Percentiles rank a stretch among this genome's conserved stretches.
Evolutionary conservation across 768 basidiomycete genomes (phyloP).

Genomic region (Candolleomyces aberdarensis): DNA sequence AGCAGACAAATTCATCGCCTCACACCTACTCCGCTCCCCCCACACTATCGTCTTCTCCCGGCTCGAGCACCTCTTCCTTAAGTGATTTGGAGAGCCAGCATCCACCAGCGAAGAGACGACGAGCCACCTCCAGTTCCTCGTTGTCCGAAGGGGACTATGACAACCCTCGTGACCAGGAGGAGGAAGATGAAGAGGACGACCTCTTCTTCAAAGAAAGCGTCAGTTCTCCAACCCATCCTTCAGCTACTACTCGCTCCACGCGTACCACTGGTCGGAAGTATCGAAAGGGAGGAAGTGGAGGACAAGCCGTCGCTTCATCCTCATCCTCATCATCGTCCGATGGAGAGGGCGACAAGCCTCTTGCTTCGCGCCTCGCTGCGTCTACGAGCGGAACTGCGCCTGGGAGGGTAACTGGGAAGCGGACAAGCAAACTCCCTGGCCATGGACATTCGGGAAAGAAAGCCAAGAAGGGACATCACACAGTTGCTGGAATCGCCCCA

Average conservation of each 20-base stretch:
- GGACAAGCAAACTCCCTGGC: conserved; percentile 31
- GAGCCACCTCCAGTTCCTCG: conserved; percentile 47
- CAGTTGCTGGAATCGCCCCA: background rate
- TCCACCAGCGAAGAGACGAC: conserved; percentile 48
- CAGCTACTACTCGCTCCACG: conserved; percentile 21
- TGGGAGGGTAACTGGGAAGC: conserved; percentile 2
- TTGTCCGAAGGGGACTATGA: conserved; percentile 51
- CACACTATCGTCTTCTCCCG: conserved; percentile 39
- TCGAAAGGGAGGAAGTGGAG: conserved; percentile 52
- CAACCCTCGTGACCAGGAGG: conserved; percentile 46
- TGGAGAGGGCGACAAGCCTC: conserved; percentile 50
- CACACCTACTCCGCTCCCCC: background rate
- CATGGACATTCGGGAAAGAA: conserved; percentile 33
- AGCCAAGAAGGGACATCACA: conserved; percentile 7
- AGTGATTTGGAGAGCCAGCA: conserved; percentile 47
- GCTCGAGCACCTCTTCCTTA: conserved; percentile 36
- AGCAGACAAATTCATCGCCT: background rate
- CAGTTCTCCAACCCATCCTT: conserved; percentile 2
- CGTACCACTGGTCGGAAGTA: conserved; percentile 50
- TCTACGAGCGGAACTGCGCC: background rate
- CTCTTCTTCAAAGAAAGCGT: background rate
- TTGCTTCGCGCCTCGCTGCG: conserved; percentile 35
- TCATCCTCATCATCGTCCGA: conserved; percentile 30
- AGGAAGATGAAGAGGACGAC: conserved; percentile 21
- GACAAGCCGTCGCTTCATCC: conserved; percentile 10